Evolutionary conservation across 2,329 filamentous ascomycete genomes (phyloP).

Genomic region (Phialemonium atrogriseum): DNA sequence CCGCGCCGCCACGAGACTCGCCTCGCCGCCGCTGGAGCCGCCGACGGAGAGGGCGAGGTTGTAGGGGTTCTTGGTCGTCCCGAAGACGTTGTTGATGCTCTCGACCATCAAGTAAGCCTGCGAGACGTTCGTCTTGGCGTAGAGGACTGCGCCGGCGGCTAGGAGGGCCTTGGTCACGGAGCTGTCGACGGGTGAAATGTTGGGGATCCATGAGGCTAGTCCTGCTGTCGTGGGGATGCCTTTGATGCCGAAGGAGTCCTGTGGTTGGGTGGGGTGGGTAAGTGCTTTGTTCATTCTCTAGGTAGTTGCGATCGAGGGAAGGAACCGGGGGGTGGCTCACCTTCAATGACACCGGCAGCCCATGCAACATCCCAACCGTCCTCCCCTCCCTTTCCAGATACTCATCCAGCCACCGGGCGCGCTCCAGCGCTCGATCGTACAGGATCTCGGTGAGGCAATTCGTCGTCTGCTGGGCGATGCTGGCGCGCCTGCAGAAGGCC

Average conservation of each 20-base stretch:
- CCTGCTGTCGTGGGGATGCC: background rate
- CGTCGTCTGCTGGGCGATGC: background rate
- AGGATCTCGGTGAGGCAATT: background rate
- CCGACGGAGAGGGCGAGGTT: slow-evolving; percentile 2
- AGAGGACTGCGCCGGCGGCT: slow-evolving; percentile 9
- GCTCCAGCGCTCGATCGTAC: slow-evolving; percentile 2
- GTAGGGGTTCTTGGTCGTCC: slow-evolving; percentile 1
- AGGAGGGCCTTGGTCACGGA: slow-evolving; percentile 9
- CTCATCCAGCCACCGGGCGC: background rate
- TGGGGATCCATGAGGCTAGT: background rate
- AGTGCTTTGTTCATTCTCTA: too few relatives aligned
- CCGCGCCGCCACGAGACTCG: background rate
- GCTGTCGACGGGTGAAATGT: slow-evolving; percentile 5
- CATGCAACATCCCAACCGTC: slow-evolving; percentile 3
- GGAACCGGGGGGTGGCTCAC: too few relatives aligned
- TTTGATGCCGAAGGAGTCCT: slow-evolving; percentile 1
- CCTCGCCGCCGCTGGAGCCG: slow-evolving; percentile 2
- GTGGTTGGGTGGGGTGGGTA: background rate
- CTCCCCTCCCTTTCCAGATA: background rate
- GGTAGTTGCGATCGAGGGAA: too few relatives aligned
- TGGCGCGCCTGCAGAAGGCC: slow-evolving; percentile 1
- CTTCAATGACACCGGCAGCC: slow-evolving; percentile 3
- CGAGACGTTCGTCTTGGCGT: slow-evolving; percentile 11
- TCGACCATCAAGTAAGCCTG: slow-evolving; percentile 2
- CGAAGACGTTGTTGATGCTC: background rate